Base-by-base conservation (phyloP, 768 basidiomycete species). In the Panellus pusillus region DNA sequence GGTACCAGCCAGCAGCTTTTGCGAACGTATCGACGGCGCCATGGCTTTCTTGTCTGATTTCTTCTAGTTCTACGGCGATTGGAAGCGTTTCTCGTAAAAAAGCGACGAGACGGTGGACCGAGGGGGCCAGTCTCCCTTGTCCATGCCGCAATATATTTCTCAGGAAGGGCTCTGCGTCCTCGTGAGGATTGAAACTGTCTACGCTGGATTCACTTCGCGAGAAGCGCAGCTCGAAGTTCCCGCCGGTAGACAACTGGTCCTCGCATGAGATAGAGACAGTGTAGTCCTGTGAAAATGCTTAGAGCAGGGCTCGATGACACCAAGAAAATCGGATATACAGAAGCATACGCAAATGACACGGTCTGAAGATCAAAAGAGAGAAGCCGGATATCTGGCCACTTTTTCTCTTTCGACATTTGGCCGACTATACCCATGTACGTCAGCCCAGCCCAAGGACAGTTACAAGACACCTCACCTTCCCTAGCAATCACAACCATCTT, bases 401-500 rank as follows among this genome's bases (percentile, higher is more conserved):
- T 76, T 54, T 80, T 82, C 55, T 79, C 77, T 60, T 86, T 84
- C 14, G 89, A 81, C 84, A 95, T 89, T 66, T 89, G 86, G 6
- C 87, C 89, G 37, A 95, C 93, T 92, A 52, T 4, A 44, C 9
- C n/a, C 40, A 18, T 11, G 39, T 17, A 27, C 9, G 35, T 48
- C 15, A 47, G 14, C 32, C 24, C 29, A 27, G 28, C 55, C 12
- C 41, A 40, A 49, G 44, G 44, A 17, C 20, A 35, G 8, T 46
- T 20, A 17, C 15, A n/a, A n/a, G 8, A 44, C n/a, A 36, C 19
- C 2, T 52, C 65, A 91, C 92, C 84, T 74, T 94, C 91, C 55
- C 91, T 82, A 12, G 93, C 93, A 50, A 96, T 93, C 24, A 94
- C 90, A 12, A 94, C 91, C 81, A 94, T 93, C 71, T 93, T 95